Base-by-base conservation (phyloP, 2,329 filamentous ascomycete species). In the Balansia obtecta region DNA sequence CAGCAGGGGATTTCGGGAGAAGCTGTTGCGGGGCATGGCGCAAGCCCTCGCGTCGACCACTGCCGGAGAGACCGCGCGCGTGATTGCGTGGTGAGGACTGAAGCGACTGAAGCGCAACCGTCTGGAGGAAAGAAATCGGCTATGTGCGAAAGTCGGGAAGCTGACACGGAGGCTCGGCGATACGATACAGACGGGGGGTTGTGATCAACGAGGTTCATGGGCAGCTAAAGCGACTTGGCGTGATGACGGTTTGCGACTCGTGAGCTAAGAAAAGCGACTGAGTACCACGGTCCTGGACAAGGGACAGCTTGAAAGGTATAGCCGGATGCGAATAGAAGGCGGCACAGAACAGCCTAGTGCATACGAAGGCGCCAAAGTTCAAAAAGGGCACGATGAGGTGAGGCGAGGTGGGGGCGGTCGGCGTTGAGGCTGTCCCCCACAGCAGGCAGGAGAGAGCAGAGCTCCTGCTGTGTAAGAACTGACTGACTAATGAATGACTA, bases 1-100 rank as follows among this genome's bases (percentile, higher is more conserved):
- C 53, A 88, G 69, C 48, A 83, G 68, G 38, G 83, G 82, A 48
- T 79, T 75, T 51, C 73, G 69, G 22, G 71, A 71, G 62, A 75
- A 70, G 61, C 71, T 73, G 49, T 67, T 66, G 53, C 71, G 70
- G 60, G 69, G 66, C 71, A 73, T 74, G 54, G 52, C 53, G 51
- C 51, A 51, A 48, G 41, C 15, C 47, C 40, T 49, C 27, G 46
- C 30, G 22, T 33, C 38, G 15, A 30, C 41, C 41, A 30, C 34
- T 16, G 41, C 33, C 33, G 32, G 11, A n/a, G 20, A 13, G 6
- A n/a, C 6, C 39, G 48, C 11, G 22, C 32, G 41, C 33, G 27
- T 27, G 32, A 37, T 39, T 40, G 32, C 6, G 39, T 9, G 15
- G 20, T 27, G 18, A 34, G 18, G 5, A 34, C n/a, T 37, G 10